These are phyloP conservation scores for Paecilomyces formosus DNA, from an alignment of 2,329 filamentous ascomycete species.

Conservation along the genomic window DNA sequence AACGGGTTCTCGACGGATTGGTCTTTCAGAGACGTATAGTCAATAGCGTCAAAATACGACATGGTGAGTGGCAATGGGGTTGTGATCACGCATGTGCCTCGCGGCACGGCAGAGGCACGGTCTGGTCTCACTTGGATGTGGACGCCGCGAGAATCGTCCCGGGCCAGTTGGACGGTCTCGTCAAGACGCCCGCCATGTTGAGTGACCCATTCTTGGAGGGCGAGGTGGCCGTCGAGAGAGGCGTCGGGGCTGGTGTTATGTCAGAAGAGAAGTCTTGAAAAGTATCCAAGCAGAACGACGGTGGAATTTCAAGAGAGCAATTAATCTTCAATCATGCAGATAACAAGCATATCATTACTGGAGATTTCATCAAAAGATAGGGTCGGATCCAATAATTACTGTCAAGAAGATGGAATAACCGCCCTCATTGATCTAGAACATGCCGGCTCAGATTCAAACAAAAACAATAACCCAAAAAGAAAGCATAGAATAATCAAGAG, in stretches of 20 bases:
- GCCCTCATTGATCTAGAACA: no score
- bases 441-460: no score
- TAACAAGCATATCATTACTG: neutral
- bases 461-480: no score
- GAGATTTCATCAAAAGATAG: no score
- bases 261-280: neutral
- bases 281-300: neutral
- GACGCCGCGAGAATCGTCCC: constrained; percentile 26
- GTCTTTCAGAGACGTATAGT: constrained; percentile 8
- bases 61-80: constrained; percentile 27
- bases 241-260: constrained; percentile 4
- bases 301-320: neutral
- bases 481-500: no score
- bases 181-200: constrained; percentile 24
- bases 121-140: constrained; percentile 27
- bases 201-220: constrained; percentile 25
- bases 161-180: constrained; percentile 24
- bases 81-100: constrained; percentile 26
- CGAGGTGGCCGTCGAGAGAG: constrained; percentile 17
- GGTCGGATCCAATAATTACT: no score
- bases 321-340: neutral
- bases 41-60: constrained; percentile 30
- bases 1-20: constrained; percentile 10
- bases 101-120: constrained; percentile 15
- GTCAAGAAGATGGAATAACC: no score